These are phyloP conservation scores for Cercospora zeae-maydis DNA, from an alignment of 2,329 filamentous ascomycete genomes.

Conservation along the genomic window DNA sequence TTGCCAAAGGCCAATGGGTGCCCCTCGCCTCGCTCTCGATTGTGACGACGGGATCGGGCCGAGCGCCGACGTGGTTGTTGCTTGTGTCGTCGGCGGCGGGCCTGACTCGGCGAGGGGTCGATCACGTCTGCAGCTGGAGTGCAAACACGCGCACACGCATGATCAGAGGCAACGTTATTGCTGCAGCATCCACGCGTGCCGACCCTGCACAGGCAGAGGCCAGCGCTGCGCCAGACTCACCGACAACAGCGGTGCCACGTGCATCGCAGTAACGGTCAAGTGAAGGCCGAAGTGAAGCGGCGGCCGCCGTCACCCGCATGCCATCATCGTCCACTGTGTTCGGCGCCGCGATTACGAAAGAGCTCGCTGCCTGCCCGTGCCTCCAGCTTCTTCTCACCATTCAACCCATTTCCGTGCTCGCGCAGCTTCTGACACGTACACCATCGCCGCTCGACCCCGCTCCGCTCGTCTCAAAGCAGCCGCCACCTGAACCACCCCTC, in stretches of 20 bases:
- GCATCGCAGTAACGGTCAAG: background rate
- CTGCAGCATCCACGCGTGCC: background rate
- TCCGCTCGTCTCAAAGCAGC: background rate
- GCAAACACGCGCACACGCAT: background rate
- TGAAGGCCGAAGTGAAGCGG: background rate
- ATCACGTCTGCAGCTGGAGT: background rate
- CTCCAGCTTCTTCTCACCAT: background rate
- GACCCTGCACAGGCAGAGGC: background rate
- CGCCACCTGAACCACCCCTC: conserved; percentile 2
- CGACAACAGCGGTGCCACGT: conserved; percentile 12
- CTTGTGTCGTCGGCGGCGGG: background rate
- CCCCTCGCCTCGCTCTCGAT: background rate
- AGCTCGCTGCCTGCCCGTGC: background rate
- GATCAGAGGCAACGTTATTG: background rate
- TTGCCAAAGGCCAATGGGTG: background rate
- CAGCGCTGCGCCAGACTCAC: conserved; percentile 7
- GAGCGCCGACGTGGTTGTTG: background rate
- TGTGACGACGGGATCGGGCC: background rate
- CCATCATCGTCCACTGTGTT: background rate
- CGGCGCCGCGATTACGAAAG: background rate
- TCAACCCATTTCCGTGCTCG: conserved; percentile 3
- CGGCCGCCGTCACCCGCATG: background rate
- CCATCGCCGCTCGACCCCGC: background rate
- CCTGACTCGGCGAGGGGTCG: background rate
- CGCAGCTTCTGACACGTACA: conserved; percentile 12